Conservation (phyloP, 2,329 filamentous ascomycete genomes). For the Fusarium brachygibbosum region DNA sequence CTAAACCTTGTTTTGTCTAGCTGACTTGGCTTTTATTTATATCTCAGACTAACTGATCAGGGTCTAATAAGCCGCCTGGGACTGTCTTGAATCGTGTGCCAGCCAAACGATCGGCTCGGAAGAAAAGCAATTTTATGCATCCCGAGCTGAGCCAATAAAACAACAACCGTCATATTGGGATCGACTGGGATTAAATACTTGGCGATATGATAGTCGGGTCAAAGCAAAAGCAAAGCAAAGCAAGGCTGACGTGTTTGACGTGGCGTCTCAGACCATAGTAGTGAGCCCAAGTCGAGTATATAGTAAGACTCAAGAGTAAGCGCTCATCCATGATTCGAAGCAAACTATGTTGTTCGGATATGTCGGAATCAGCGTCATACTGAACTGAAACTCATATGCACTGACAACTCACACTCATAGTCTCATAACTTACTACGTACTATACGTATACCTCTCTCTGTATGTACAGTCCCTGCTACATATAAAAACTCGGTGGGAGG, state of each 20-base stretch:
- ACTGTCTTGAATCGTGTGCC: constrained; percentile 16
- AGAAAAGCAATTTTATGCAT: constrained; percentile 24
- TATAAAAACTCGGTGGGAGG: constrained; percentile 23
- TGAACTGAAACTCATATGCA: constrained; percentile 6
- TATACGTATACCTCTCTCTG: not conserved
- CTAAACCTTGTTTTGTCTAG: not conserved
- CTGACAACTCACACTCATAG: not conserved
- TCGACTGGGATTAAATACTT: constrained; percentile 34
- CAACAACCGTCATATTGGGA: constrained; percentile 27
- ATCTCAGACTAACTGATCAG: not conserved
- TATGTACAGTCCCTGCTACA: not conserved
- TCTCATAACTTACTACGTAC: not conserved
- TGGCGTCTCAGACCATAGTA: constrained; percentile 25
- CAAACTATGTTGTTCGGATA: constrained; percentile 24
- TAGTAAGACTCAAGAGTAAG: constrained; percentile 10
- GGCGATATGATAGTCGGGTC: constrained; percentile 27
- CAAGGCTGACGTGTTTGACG: constrained; percentile 45
- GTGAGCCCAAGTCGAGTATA: not conserved
- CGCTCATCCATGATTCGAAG: constrained; percentile 20
- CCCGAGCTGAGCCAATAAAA: constrained; percentile 32
- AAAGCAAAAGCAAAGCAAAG: constrained; percentile 38
- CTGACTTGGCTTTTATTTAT: not conserved
- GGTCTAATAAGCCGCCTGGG: not conserved
- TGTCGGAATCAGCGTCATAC: constrained; percentile 33
- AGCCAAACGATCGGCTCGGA: constrained; percentile 5